Base-by-base conservation (phyloP, 2,329 filamentous ascomycete genomes). In the Salinomyces thailandicus region DNA sequence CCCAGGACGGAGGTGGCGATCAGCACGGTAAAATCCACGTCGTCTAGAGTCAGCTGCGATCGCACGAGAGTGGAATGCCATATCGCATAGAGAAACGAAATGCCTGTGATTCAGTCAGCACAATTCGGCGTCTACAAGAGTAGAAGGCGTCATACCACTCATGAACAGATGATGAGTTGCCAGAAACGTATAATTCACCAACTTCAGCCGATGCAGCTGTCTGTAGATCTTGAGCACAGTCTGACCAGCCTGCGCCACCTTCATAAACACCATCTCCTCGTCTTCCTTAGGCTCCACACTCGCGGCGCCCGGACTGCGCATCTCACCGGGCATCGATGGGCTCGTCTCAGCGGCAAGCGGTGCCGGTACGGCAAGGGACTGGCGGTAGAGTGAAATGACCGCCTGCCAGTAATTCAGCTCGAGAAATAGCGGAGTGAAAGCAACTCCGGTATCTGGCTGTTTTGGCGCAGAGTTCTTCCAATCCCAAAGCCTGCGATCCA, bases 341-440 rank as follows among this genome's bases (percentile, higher is more conserved):
- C 67, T 72, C 5, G 77, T 77, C 61, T 95, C 89, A 36, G 78
- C 78, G 36, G 87, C 85, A 39, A 96, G 77, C 53, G 86, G 77
- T 27, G 81, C 76, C 1, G 89, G 89, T 13, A 94, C 84, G 81
- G 43, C 94, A 62, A 59, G 44, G 5, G 58, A 86, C 60, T 94
- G 89, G 37, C 89, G 73, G 58, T 96, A 96, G 14, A 96, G 73
- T 80, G 95, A 86, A 48, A 95, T 93, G 42, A 96, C 79, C 3
- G 86, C 85, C 58, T 95, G 89, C 87, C 89, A 96, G 61, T 96
- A 96, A 59, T 96, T 96, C 42, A 96, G 71, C 51, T 95, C 85
- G 4, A 95, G 63, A 51, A 96, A 94, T 38, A 94, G 81, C 1
- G 84, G 78, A 0, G 83, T 86, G 57, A 96, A 96, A 3, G 77